phyloP scores from a whole-genome alignment of 306 rosid genomes.

The Astragalus membranaceus region DNA sequence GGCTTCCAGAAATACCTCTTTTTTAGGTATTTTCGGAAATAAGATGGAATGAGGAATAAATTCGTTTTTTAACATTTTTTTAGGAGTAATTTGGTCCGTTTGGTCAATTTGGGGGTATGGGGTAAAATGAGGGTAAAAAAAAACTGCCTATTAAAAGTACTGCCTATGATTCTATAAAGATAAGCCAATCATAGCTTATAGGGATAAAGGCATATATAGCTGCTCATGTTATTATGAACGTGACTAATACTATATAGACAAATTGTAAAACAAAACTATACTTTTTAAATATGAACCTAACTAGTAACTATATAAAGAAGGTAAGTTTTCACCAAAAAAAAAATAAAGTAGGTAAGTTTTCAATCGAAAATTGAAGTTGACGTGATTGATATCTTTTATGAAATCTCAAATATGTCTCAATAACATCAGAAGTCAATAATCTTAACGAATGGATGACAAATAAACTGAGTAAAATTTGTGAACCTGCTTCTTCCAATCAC shows the following conservation, averaged over 20 bases:
- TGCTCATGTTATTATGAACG: conserved; percentile 7
- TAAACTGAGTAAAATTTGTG: not conserved
- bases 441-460: not conserved
- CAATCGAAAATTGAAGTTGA: conserved; percentile 4
- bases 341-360: too few relatives aligned
- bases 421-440: conserved; percentile 15
- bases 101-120: too few relatives aligned
- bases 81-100: too few relatives aligned
- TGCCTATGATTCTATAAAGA: conserved; percentile 19
- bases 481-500: conserved; percentile 12
- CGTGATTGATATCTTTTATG: conserved; percentile 25
- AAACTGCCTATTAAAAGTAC: too few relatives aligned
- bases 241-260: conserved; percentile 21
- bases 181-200: not conserved
- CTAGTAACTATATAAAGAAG: not conserved
- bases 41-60: too few relatives aligned
- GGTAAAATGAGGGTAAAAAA: too few relatives aligned
- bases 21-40: too few relatives aligned
- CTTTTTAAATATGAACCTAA: not conserved
- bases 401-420: conserved; percentile 12
- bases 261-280: not conserved
- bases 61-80: too few relatives aligned
- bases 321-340: too few relatives aligned
- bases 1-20: too few relatives aligned
- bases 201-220: not conserved